A percentile compares a stretch with the other conserved stretches of the same genome.
Conservation (phyloP, 805 yeast genomes). For the Priceomyces melissophilus region DNA sequence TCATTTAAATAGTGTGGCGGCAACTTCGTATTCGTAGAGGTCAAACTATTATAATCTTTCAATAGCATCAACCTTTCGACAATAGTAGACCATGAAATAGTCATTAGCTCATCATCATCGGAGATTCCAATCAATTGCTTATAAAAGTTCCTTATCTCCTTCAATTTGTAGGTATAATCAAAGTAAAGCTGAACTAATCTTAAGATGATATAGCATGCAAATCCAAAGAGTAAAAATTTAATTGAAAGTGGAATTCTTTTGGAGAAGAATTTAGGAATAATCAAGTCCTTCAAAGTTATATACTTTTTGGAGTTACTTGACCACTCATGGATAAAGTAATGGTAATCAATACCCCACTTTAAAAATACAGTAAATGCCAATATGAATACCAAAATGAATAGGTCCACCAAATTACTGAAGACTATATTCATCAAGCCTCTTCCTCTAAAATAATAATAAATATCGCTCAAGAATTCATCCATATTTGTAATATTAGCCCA, state of each 20-base stretch:
- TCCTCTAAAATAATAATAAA: slow-evolving; percentile 80
- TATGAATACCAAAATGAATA: slow-evolving; percentile 74
- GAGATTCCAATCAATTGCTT: slow-evolving; percentile 63
- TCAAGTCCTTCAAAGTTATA: slow-evolving; percentile 31
- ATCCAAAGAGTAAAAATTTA: slow-evolving; percentile 61
- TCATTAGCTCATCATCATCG: slow-evolving; percentile 77
- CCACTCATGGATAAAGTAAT: slow-evolving; percentile 25
- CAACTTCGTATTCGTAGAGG: slow-evolving; percentile 34
- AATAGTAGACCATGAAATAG: slow-evolving; percentile 88
- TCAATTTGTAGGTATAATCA: slow-evolving; percentile 59
- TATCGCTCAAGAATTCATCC: slow-evolving; percentile 79
- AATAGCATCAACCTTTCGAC: slow-evolving; percentile 71
- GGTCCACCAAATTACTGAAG: slow-evolving; percentile 59
- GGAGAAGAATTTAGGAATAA: slow-evolving; percentile 44
- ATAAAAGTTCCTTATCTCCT: slow-evolving; percentile 77
- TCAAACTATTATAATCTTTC: slow-evolving; percentile 75
- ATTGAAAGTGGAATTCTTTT: slow-evolving; percentile 40
- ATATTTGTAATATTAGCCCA: slow-evolving; percentile 96
- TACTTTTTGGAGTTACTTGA: slow-evolving; percentile 14
- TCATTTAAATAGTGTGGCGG: slow-evolving; percentile 40
- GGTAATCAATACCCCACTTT: slow-evolving; percentile 74
- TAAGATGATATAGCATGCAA: slow-evolving; percentile 50
- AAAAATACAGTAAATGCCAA: slow-evolving; percentile 75
- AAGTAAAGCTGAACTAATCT: slow-evolving; percentile 53
- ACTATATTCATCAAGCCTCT: slow-evolving; percentile 83